Percentiles rank a stretch among this genome's conserved stretches.
Evolutionary conservation across 2,329 filamentous ascomycete species (phyloP).

Genomic region (Xylaria sp.): DNA sequence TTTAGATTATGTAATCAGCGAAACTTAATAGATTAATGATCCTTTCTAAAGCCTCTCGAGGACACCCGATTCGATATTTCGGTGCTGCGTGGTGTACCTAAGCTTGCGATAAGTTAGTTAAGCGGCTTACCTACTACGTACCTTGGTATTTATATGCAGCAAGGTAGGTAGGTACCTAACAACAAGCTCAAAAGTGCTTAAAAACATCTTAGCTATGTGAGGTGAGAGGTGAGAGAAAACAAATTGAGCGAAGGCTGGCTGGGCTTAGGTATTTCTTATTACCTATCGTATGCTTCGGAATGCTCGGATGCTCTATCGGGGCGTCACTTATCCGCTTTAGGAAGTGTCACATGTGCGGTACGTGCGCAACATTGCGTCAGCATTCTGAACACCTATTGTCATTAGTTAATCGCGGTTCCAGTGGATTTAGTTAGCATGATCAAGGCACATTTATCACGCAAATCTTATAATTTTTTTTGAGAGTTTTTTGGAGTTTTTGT

Average conservation of each 20-base stretch:
- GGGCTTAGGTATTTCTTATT: constrained; percentile 1
- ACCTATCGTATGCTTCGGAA: constrained; percentile 11
- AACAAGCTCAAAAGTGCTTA: background rate
- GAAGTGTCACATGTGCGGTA: background rate
- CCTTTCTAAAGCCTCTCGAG: background rate
- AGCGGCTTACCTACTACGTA: background rate
- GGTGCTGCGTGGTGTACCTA: background rate
- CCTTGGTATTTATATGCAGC: background rate
- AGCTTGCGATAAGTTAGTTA: background rate
- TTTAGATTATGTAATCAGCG: constrained; percentile 18
- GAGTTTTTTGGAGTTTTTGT: too few species aligned
- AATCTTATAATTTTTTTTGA: too few species aligned
- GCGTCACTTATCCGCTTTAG: background rate
- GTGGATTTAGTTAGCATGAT: too few species aligned
- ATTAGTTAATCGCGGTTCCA: too few species aligned
- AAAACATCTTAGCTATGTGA: too few species aligned
- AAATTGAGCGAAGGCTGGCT: background rate
- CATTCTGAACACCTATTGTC: too few species aligned
- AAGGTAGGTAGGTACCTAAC: background rate
- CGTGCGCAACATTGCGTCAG: too few species aligned
- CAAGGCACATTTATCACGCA: too few species aligned
- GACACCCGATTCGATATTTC: background rate
- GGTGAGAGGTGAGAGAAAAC: too few species aligned
- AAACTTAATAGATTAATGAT: constrained; percentile 16
- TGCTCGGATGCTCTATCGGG: background rate